Conservation (phyloP, 148 eudicot species). For the Silene conica region DNA sequence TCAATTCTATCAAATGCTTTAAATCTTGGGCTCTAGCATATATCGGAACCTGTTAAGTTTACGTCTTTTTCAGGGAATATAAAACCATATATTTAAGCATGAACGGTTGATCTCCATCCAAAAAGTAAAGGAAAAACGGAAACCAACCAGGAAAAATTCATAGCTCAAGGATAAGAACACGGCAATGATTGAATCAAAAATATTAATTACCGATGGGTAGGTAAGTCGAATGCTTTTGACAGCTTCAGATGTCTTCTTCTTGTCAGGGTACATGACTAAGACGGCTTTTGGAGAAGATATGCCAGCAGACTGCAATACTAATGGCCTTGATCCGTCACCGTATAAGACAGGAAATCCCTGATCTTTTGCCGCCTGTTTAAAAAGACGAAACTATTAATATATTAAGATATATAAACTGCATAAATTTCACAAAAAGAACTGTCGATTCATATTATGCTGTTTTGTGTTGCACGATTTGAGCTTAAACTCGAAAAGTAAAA, state of each 20-base stretch:
- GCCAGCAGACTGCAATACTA: constrained; percentile 89
- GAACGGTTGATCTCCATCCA: neutral
- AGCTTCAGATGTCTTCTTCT: constrained; percentile 62
- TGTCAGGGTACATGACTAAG: constrained; percentile 82
- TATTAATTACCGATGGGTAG: constrained; percentile 74
- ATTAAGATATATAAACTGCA: neutral
- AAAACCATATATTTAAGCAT: neutral
- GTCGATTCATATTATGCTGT: neutral
- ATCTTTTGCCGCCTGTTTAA: constrained; percentile 61
- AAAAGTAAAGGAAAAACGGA: neutral
- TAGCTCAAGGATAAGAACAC: too few species aligned
- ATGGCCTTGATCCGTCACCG: constrained; percentile 92
- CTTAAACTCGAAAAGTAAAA: neutral
- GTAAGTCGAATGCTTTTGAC: constrained; percentile 85
- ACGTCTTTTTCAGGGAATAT: constrained; percentile 9
- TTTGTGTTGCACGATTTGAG: neutral
- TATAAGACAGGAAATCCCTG: constrained; percentile 92
- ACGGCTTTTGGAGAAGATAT: constrained; percentile 91
- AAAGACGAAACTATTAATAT: neutral
- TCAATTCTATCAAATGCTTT: constrained; percentile 74
- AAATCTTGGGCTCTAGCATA: constrained; percentile 90
- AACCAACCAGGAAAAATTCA: too few species aligned
- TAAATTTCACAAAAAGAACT: neutral
- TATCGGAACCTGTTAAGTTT: constrained; percentile 58
- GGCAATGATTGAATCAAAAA: neutral